A percentile compares a stretch with the other conserved stretches of the same genome.
These are phyloP conservation scores for Solanum hybrid DNA, from an alignment of 305 asterid species.

Conservation along the genomic window DNA sequence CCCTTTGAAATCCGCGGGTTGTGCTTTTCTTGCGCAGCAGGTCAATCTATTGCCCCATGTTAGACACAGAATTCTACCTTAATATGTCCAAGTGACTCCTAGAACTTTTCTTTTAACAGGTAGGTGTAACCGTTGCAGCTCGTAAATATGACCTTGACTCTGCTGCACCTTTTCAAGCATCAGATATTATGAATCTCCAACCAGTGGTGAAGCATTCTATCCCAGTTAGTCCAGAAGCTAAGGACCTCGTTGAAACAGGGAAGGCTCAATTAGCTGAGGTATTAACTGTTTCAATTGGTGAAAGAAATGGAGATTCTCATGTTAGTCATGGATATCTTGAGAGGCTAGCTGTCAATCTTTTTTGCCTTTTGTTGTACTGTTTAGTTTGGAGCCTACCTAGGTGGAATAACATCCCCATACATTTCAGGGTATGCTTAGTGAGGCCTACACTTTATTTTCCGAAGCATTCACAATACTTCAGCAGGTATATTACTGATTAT, in stretches of 20 bases:
- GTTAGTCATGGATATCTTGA: not conserved
- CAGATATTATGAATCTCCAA: slow-evolving; percentile 78
- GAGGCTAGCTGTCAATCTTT: not conserved
- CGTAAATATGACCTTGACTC: slow-evolving; percentile 67
- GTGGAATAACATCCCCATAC: not conserved
- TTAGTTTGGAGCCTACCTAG: not conserved
- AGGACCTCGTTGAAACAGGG: slow-evolving; percentile 89
- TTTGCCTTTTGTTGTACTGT: not conserved
- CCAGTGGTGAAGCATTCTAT: slow-evolving; percentile 96
- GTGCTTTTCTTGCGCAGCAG: not conserved
- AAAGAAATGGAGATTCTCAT: not conserved
- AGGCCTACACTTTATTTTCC: slow-evolving; percentile 69
- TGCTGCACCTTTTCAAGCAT: slow-evolving; percentile 64
- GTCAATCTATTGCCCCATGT: not conserved
- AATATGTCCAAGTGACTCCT: not conserved
- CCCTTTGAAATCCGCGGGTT: not conserved
- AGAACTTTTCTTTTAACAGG: slow-evolving; percentile 34
- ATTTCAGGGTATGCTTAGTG: slow-evolving; percentile 76
- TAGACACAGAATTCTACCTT: not conserved
- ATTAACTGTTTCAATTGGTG: slow-evolving; percentile 11
- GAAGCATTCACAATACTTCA: slow-evolving; percentile 90
- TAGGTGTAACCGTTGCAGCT: slow-evolving; percentile 75
- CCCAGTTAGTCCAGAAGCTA: slow-evolving; percentile 90
- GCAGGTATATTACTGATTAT: slow-evolving; percentile 42
- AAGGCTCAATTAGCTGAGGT: slow-evolving; percentile 96